Evolutionary conservation across 768 basidiomycete genomes (phyloP), one percentile per base, ranked within the genome.

Genomic region (Xerocomellus dryophilus): DNA sequence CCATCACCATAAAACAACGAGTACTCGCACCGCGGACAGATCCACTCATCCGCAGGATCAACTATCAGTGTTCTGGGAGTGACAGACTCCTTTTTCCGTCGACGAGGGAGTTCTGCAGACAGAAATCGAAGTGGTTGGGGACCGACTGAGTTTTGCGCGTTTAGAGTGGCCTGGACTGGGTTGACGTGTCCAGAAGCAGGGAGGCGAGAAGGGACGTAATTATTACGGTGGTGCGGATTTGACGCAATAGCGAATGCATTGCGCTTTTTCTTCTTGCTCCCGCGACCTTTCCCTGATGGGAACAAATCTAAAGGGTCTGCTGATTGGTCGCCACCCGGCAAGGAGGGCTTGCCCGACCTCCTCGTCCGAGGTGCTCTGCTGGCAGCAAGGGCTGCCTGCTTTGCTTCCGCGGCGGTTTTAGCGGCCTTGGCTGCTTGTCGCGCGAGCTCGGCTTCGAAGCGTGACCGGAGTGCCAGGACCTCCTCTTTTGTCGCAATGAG

Each of bases 21-120:
- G 68, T 93, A 95, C 73, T 98, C 96, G 76, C 96, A 98, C 63
- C 88, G 90, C 57, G 88, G 82, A 68, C 96, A 98, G 54, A 98
- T 86, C 87, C 91, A 97, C 69, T 98, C 96, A 21, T 97, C 93
- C 32, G 72, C 78, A 8, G 85, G 83, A 54, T 82, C 78, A 21
- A 77, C 78, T 49, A 85, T 69, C 54, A 70, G 68, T 25, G 71
- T 20, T 21, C 63, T 61, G 23, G 70, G 52, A 32, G 69, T 56
- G 60, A 68, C 58, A 7, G 56, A 47, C 51, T 61, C 60, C 59
- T 65, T 61, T 46, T 67, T 65, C 42, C 69, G 64, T 51, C 73
- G 70, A 31, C 71, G 78, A 38, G 86, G 82, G 40, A 90, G 76
- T 57, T 87, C 83, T 12, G 87, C 85, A 14, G 81, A 75, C 8